Conservation (phyloP, 2,329 filamentous ascomycete genomes). For the Pseudogymnoascus sp. region DNA sequence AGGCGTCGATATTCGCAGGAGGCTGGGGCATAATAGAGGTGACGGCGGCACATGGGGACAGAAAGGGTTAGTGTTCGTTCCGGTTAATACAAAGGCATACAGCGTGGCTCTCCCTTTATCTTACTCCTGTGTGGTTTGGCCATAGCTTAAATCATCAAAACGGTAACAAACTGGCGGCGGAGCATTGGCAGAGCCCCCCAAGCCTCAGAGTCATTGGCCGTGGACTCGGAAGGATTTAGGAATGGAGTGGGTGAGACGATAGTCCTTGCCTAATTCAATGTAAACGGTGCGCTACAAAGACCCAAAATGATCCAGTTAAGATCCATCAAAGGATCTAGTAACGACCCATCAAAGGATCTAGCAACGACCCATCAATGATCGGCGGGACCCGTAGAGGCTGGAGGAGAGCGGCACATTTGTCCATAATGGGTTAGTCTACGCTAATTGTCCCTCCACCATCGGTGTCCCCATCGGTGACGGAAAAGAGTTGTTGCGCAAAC, state of each 20-base stretch:
- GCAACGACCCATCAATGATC: background rate
- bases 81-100: background rate
- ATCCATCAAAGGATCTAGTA: background rate
- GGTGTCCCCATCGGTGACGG: background rate
- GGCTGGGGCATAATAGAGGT: background rate
- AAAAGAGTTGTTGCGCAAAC: background rate
- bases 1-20: background rate
- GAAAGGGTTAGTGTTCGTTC: background rate
- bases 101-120: background rate
- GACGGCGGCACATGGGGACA: slow-evolving; percentile 1
- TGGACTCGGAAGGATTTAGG: background rate
- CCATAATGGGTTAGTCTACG: background rate
- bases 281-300: background rate
- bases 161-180: background rate
- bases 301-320: background rate
- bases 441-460: background rate
- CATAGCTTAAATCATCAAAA: background rate
- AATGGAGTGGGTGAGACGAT: background rate
- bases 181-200: background rate
- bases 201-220: background rate
- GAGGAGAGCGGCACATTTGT: background rate
- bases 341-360: background rate
- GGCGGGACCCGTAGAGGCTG: background rate
- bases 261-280: background rate
- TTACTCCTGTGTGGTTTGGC: background rate